Evolutionary conservation across 805 yeast species (phyloP).

Genomic region (Yarrowia sp.): DNA sequence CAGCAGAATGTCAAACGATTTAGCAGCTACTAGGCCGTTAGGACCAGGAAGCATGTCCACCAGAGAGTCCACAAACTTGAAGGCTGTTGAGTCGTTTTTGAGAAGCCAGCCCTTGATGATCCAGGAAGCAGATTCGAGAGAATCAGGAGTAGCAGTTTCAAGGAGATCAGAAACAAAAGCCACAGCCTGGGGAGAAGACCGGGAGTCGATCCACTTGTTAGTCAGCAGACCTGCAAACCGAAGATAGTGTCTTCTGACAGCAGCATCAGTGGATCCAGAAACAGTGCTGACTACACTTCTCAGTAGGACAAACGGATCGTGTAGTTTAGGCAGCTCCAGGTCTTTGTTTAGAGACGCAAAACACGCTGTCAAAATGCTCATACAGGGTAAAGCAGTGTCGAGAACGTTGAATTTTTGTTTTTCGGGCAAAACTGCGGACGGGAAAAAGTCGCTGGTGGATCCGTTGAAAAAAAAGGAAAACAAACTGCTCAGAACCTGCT

Average conservation of each 20-base stretch:
- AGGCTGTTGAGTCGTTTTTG: conserved; percentile 48
- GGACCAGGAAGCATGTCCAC: conserved; percentile 32
- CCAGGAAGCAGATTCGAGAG: conserved; percentile 60
- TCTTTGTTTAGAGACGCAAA: background rate
- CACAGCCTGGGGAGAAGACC: conserved; percentile 30
- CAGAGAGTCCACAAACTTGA: conserved; percentile 40
- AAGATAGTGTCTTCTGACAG: conserved; percentile 52
- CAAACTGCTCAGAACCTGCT: background rate
- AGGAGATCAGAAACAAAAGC: background rate
- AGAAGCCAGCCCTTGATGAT: conserved; percentile 64
- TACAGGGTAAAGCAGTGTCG: background rate
- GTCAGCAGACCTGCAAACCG: conserved; percentile 52
- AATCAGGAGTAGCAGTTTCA: background rate
- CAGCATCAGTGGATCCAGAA: conserved; percentile 29
- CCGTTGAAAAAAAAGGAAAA: conserved; percentile 14
- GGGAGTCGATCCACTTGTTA: conserved; percentile 50
- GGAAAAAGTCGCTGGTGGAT: background rate
- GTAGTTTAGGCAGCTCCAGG: background rate
- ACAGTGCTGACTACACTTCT: background rate
- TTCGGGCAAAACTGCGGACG: background rate
- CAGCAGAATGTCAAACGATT: conserved; percentile 59
- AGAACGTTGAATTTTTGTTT: conserved; percentile 5
- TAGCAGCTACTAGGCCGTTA: conserved; percentile 45
- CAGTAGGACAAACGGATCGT: conserved; percentile 4
- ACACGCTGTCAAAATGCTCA: background rate